Percentiles rank a stretch among this genome's conserved stretches.
Evolutionary conservation across 1,284 basidiomycete genomes (phyloP).

Genomic region (Lentinus polychrous): DNA sequence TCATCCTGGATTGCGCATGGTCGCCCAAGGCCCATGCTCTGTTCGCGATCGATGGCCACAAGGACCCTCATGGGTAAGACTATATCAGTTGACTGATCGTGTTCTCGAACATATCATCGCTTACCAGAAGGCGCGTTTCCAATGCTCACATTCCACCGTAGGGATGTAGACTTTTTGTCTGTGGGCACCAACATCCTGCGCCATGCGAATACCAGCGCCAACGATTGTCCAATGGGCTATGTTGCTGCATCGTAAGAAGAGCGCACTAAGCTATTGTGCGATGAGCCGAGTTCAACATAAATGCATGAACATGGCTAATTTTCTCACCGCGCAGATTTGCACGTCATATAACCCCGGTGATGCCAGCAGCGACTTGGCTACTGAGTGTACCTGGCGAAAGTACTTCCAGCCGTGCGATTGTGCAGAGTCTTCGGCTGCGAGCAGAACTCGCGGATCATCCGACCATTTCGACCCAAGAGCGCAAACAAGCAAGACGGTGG

Average conservation of each 20-base stretch:
- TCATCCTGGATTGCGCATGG: conserved; percentile 78
- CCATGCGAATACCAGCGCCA: conserved; percentile 41
- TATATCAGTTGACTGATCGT: background rate
- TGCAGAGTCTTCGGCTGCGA: conserved; percentile 36
- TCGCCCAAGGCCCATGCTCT: conserved; percentile 65
- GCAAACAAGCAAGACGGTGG: conserved; percentile 67
- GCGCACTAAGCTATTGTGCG: conserved; percentile 25
- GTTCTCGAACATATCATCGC: conserved; percentile 2
- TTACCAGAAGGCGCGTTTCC: conserved; percentile 69
- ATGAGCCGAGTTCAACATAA: conserved; percentile 1
- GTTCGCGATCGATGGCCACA: conserved; percentile 49
- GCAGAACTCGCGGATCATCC: conserved; percentile 59
- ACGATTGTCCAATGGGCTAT: conserved; percentile 46
- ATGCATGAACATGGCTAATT: too few relatives aligned
- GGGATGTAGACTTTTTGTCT: conserved; percentile 25
- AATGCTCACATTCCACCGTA: conserved; percentile 40
- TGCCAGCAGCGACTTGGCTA: conserved; percentile 50
- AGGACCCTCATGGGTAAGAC: conserved; percentile 43
- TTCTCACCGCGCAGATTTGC: conserved; percentile 43
- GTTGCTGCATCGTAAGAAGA: conserved; percentile 34
- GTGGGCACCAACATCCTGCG: conserved; percentile 39
- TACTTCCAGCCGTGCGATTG: conserved; percentile 82
- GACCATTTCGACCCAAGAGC: conserved; percentile 67
- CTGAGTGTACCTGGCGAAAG: conserved; percentile 56
- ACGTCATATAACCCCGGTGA: conserved; percentile 62